A percentile compares a stretch with the other conserved stretches of the same genome.
Evolutionary conservation across 331 rosid genomes (phyloP).

Genomic region (Acacia pycnantha): DNA sequence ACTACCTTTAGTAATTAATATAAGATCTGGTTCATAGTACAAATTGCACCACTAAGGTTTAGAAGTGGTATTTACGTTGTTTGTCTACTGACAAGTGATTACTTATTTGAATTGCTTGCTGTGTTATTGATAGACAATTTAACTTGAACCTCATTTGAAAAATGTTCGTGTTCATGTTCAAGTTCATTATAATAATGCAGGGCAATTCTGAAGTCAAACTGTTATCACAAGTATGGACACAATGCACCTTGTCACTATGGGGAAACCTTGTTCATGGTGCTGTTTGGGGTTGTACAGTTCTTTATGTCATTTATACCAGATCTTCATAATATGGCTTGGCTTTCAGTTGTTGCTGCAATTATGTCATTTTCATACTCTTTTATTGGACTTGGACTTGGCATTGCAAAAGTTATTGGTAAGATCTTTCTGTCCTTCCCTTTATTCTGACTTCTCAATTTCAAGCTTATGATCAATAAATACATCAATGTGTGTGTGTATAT

Average conservation of each 20-base stretch:
- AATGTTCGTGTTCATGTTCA: background rate
- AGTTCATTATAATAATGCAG: slow-evolving; percentile 35
- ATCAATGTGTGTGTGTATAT: background rate
- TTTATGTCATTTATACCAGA: slow-evolving; percentile 81
- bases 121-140: background rate
- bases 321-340: slow-evolving; percentile 80
- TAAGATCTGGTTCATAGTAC: too few relatives aligned
- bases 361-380: slow-evolving; percentile 78
- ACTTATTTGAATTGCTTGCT: background rate
- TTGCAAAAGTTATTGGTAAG: slow-evolving; percentile 62
- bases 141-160: background rate
- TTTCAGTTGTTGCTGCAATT: slow-evolving; percentile 72
- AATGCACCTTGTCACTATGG: slow-evolving; percentile 59
- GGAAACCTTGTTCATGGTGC: slow-evolving; percentile 46
- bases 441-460: slow-evolving; percentile 1
- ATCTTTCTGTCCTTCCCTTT: background rate
- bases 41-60: too few relatives aligned
- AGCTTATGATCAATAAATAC: background rate
- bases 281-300: slow-evolving; percentile 73
- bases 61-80: too few relatives aligned
- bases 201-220: slow-evolving; percentile 72
- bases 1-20: too few relatives aligned
- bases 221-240: slow-evolving; percentile 79
- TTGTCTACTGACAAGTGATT: background rate
- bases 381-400: slow-evolving; percentile 80